Evolutionary conservation across 352 stramenopile genomes (phyloP).

Genomic region (Lagenidium sp.): DNA sequence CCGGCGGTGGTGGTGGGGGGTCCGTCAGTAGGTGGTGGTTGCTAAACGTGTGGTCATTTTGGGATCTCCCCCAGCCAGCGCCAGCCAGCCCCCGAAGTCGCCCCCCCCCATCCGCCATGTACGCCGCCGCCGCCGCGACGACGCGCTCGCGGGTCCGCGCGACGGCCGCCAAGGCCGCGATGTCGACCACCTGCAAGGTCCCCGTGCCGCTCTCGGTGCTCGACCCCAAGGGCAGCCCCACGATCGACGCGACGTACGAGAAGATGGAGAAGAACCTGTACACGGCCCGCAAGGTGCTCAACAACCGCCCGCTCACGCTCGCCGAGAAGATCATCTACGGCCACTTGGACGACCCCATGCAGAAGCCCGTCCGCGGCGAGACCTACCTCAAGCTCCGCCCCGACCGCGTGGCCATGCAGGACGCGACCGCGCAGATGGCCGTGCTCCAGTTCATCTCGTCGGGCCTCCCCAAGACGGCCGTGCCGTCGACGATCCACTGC

Average conservation of each 20-base stretch:
- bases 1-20: neutral
- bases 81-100: constrained; percentile 15
- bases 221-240: constrained; percentile 86
- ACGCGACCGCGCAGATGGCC: constrained; percentile 92
- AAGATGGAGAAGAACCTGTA: constrained; percentile 89
- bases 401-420: constrained; percentile 92
- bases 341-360: constrained; percentile 86
- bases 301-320: constrained; percentile 87
- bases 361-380: constrained; percentile 77
- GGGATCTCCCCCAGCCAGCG: constrained; percentile 49
- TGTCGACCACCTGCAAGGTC: constrained; percentile 69
- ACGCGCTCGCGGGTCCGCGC: constrained; percentile 66
- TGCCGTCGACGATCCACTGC: constrained; percentile 92
- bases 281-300: constrained; percentile 84
- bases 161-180: constrained; percentile 51
- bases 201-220: constrained; percentile 82
- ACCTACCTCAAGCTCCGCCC: constrained; percentile 91
- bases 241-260: constrained; percentile 90
- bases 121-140: constrained; percentile 33
- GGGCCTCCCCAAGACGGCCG: constrained; percentile 87
- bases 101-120: constrained; percentile 42
- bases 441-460: constrained; percentile 95
- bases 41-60: constrained; percentile 58
- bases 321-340: constrained; percentile 94
- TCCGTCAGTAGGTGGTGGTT: constrained; percentile 8